Base-by-base conservation (phyloP, 495 filamentous ascomycete species). In the Neurospora sp. region DNA sequence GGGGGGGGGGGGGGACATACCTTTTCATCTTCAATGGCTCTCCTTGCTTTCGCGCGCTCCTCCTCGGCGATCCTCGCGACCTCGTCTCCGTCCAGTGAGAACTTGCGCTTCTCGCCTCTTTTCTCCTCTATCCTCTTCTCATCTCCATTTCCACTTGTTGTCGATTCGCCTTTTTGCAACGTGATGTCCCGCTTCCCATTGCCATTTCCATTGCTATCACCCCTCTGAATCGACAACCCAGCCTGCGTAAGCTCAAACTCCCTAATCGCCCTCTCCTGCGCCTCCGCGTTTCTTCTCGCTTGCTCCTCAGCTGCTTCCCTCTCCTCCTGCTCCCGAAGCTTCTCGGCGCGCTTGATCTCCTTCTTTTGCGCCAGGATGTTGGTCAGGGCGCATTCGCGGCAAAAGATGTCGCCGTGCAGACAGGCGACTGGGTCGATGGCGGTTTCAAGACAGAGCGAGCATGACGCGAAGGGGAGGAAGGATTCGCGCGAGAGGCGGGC, bases 401-500 rank as follows among this genome's bases (percentile, higher is more conserved):
- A 99, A 83, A 98, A 98, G n/a, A 99, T 87, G 80, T 98, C 94
- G 70, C 95, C 96, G 74, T 92, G 89, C 16, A 81, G 73, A 77
- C 89, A 90, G 0, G 87, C 87, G 16, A 98, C 94, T 0, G 96
- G 96, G 39, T 92, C 86, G 20, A 91, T 90, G 27, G 94, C 92
- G 6, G 93, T 90, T 77, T 94, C 90, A 2, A 98, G 89, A 75
- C 96, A 99, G 20, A 99, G 88, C 71, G 90, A 89, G 84, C 96
- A 99, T 7, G 92, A 93, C 42, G 90, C 94, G 83, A 99, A 97
- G 11, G 94, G 90, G 27, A 98, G 90, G 85, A 96, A 98, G 73
- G 92, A 95, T 78, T 99, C 96, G 76, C 96, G 92, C 62, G 89
- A 89, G 41, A 99, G 93, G 69, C 93, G 92, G n/a, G 94, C 93